A percentile compares a stretch with the other conserved stretches of the same genome.
phyloP scores from a whole-genome alignment of 169 alveolate genomes.

The Cyclospora cayetanensis region DNA sequence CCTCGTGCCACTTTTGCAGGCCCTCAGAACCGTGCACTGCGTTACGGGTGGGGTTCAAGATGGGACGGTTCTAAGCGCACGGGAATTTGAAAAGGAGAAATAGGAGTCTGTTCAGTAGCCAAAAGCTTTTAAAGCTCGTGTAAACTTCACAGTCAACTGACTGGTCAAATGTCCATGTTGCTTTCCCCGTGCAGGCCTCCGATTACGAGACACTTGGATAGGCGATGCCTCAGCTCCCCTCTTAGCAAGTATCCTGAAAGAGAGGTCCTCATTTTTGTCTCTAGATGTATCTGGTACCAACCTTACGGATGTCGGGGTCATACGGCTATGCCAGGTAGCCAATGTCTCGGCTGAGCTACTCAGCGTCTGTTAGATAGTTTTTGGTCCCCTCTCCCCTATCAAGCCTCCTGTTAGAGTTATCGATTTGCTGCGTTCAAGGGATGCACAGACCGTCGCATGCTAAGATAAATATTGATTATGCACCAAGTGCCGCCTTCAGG shows the following conservation, averaged over 20 bases:
- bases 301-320: neutral
- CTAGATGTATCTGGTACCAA: constrained; percentile 9
- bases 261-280: neutral
- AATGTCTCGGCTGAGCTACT: neutral
- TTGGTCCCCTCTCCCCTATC: neutral
- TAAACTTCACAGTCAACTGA: neutral
- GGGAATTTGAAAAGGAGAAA: no score
- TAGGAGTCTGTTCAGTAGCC: neutral
- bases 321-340: neutral
- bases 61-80: neutral
- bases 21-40: neutral
- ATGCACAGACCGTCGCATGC: neutral
- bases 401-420: neutral
- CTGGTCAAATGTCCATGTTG: neutral
- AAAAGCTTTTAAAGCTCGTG: neutral
- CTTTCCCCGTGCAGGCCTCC: neutral
- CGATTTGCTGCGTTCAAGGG: neutral
- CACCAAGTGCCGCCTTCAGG: neutral
- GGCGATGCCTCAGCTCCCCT: neutral
- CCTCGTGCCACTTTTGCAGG: neutral
- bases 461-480: no score
- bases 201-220: neutral
- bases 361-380: neutral
- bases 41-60: neutral
- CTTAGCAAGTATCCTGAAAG: neutral